Evolutionary conservation across 108 stramenopile genomes (phyloP), one percentile per base, ranked within the genome.

Genomic region (Ochromonas danica): DNA sequence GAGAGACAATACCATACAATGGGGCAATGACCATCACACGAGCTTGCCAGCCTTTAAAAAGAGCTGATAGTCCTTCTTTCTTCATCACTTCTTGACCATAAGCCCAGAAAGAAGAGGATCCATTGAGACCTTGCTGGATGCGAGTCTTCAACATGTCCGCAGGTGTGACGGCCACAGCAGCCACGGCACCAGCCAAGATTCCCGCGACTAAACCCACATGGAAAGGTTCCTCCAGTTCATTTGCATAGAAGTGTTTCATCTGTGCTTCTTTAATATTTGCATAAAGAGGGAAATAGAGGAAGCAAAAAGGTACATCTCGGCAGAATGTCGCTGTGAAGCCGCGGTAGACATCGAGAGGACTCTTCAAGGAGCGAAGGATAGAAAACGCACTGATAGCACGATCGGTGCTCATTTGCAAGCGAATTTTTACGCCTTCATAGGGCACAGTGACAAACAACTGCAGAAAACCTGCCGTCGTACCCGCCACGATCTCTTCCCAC

Each of bases 111-210:
- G n/a, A n/a, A n/a, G n/a, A n/a, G n/a, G n/a, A n/a, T n/a, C n/a
- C n/a, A n/a, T n/a, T n/a, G n/a, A n/a, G n/a, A n/a, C n/a, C n/a
- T n/a, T n/a, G n/a, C 75, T 86, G 88, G 14, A 90, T 72, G 17
- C 87, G 42, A 0, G 87, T 86, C 79, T 90, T 90, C 70, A 90
- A 62, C 0, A 87, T 81, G 81, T 90, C 89, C 14, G 87, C 82
- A 17, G 89, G 89, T 30, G 89, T 90, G 14, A 85, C 81, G 61
- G 84, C 40, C 40, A 82, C 82, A 1, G 87, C 83, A 1, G 87
- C 85, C 60, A 85, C 80, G 0, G 72, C 86, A 6, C 84, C 89
- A 0, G 89, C 87, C 22, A 87, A 60, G 38, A 80, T 74, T 0
- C 89, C 89, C 1, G 87, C 86, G 1, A 85, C 14, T 22, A 90